Evolutionary conservation across 345 rosid genomes (phyloP).

Genomic region (Geranium brycei): DNA sequence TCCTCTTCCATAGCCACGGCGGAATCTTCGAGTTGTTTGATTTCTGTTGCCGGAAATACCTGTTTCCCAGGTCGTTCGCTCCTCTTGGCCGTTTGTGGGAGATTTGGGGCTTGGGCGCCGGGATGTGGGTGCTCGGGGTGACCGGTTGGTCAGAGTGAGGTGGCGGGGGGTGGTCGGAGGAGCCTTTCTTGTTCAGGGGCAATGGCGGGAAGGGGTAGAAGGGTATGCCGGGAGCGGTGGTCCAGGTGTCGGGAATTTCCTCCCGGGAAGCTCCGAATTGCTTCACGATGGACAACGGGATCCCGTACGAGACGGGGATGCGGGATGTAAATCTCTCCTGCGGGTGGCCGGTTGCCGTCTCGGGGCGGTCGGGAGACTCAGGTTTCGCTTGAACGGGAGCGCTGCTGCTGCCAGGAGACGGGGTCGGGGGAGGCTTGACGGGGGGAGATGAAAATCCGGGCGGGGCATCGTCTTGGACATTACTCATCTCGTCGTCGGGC

Average conservation of each 20-base stretch:
- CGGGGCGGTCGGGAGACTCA: constrained; percentile 16
- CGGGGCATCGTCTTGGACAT: constrained; percentile 48
- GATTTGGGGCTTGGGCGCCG: constrained; percentile 22
- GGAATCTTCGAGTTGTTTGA: constrained; percentile 26
- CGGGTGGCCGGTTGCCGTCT: constrained; percentile 31
- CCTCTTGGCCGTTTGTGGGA: constrained; percentile 37
- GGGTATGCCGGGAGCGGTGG: constrained; percentile 71
- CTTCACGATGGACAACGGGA: constrained; percentile 54
- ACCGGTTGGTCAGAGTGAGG: constrained; percentile 5
- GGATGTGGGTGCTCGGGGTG: constrained; percentile 14
- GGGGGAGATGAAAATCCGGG: constrained; percentile 70
- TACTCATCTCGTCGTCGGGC: constrained; percentile 20
- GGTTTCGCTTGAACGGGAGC: constrained; percentile 17
- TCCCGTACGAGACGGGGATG: constrained; percentile 69
- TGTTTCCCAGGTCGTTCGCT: constrained; percentile 50
- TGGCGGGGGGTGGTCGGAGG: too few species aligned
- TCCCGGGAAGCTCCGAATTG: constrained; percentile 46
- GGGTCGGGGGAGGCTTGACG: constrained; percentile 12
- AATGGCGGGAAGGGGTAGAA: constrained; percentile 88
- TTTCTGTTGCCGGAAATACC: constrained; percentile 78
- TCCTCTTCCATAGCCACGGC: constrained; percentile 40
- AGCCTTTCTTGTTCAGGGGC: constrained; percentile 24
- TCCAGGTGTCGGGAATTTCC: constrained; percentile 44
- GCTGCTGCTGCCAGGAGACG: constrained; percentile 19
- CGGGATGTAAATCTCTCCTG: constrained; percentile 53